Percentiles rank a stretch among this genome's conserved stretches.
These are phyloP conservation scores for Phenoliferia sp. DNA, from an alignment of 1,284 basidiomycete species.

Conservation along the genomic window DNA sequence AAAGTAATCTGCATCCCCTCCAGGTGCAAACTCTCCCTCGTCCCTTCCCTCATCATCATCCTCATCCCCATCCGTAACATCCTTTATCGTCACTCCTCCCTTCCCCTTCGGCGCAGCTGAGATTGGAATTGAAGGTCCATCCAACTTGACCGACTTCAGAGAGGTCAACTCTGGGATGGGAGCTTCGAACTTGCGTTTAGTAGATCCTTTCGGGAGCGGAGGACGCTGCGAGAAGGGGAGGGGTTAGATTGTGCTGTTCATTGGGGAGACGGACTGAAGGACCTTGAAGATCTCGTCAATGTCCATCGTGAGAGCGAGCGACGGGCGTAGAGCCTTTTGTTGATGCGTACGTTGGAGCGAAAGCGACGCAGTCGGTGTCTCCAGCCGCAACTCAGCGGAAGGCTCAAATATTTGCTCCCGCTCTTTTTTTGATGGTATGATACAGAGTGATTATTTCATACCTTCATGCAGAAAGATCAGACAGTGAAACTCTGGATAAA, in stretches of 20 bases:
- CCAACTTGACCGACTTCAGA: constrained; percentile 21
- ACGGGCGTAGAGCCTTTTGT: neutral
- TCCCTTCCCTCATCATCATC: constrained; percentile 33
- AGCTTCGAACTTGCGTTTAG: constrained; percentile 27
- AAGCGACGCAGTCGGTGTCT: too few species aligned
- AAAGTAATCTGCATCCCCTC: constrained; percentile 82
- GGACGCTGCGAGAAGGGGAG: constrained; percentile 14
- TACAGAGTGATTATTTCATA: too few species aligned
- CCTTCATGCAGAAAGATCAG: too few species aligned
- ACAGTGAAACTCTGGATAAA: too few species aligned
- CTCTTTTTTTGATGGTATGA: too few species aligned
- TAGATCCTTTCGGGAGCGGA: constrained; percentile 20
- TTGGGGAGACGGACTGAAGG: neutral
- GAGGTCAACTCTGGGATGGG: constrained; percentile 13
- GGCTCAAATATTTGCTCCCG: too few species aligned
- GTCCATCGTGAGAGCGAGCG: constrained; percentile 6
- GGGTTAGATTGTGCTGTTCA: neutral
- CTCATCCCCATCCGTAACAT: constrained; percentile 43
- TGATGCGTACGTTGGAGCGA: too few species aligned
- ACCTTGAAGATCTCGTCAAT: constrained; percentile 33
- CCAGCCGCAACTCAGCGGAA: too few species aligned
- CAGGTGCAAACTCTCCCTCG: constrained; percentile 45
- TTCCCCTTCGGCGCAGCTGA: constrained; percentile 37
- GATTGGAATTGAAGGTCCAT: constrained; percentile 37
- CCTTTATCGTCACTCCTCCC: constrained; percentile 15